A percentile compares a stretch with the other conserved stretches of the same genome.
phyloP scores from a whole-genome alignment of 1,139 yeast species.

The Sugiyamaella castrensis region DNA sequence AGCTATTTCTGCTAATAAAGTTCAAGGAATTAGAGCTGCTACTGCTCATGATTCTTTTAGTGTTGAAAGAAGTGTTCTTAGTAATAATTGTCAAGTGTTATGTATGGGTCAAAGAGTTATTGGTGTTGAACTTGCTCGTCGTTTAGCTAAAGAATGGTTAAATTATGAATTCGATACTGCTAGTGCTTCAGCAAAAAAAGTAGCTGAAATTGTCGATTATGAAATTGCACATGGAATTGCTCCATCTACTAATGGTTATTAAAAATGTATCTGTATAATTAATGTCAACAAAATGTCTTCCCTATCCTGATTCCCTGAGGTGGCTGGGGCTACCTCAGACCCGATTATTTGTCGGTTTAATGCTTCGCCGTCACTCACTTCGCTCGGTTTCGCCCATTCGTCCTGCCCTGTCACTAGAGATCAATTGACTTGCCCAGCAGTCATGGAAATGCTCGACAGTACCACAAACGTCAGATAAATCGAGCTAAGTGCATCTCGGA shows the following conservation, averaged over 20 bases:
- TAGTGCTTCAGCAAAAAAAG: constrained; percentile 46
- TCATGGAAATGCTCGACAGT: too few species aligned
- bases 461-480: too few species aligned
- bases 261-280: background rate
- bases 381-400: too few species aligned
- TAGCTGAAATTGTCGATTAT: constrained; percentile 37
- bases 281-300: background rate
- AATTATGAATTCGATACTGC: constrained; percentile 42
- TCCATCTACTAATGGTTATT: background rate
- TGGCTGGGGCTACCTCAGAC: background rate
- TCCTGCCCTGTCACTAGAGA: too few species aligned
- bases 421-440: too few species aligned
- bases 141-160: constrained; percentile 47
- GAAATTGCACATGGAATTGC: constrained; percentile 24
- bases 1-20: constrained; percentile 48
- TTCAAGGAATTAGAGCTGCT: constrained; percentile 47
- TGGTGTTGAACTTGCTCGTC: constrained; percentile 45
- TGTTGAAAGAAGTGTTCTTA: constrained; percentile 46
- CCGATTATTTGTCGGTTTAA: too few species aligned
- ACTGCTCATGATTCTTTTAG: constrained; percentile 50
- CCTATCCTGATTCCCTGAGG: too few species aligned
- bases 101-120: constrained; percentile 52
- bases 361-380: background rate
- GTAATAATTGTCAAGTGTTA: constrained; percentile 46
- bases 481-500: too few species aligned